phyloP scores from a whole-genome alignment of 371 early-diverging fungal genomes.

The Mucor racemosus region DNA sequence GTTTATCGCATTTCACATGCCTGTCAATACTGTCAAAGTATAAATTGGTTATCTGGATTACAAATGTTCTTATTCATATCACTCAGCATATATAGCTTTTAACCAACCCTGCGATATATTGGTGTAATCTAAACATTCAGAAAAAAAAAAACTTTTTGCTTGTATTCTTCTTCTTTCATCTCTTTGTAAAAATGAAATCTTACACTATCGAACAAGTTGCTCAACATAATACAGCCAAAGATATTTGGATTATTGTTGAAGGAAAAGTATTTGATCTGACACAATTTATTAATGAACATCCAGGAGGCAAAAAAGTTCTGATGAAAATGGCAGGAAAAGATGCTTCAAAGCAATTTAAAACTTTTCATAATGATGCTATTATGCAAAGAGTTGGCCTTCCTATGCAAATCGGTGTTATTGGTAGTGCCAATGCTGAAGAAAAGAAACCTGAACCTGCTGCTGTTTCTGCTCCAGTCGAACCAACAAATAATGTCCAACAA shows the following conservation, averaged over 20 bases:
- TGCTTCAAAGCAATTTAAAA: slow-evolving; percentile 88
- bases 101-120: slow-evolving; percentile 1
- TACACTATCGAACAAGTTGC: slow-evolving; percentile 76
- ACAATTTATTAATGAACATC: slow-evolving; percentile 81
- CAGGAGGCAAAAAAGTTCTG: slow-evolving; percentile 70
- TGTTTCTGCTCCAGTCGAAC: too few relatives aligned
- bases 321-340: slow-evolving; percentile 85
- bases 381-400: slow-evolving; percentile 64
- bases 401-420: slow-evolving; percentile 62
- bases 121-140: neutral
- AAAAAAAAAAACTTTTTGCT: neutral
- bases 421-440: neutral
- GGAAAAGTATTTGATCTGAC: slow-evolving; percentile 83
- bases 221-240: slow-evolving; percentile 72
- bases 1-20: neutral
- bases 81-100: neutral
- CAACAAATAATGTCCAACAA: too few relatives aligned
- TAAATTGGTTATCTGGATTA: neutral
- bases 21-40: neutral
- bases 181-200: slow-evolving; percentile 27
- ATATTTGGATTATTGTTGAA: slow-evolving; percentile 92
- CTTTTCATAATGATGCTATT: slow-evolving; percentile 74
- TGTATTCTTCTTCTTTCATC: too few relatives aligned
- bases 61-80: neutral
- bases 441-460: neutral